Percentiles rank a stretch among this genome's conserved stretches.
Evolutionary conservation across 768 basidiomycete genomes (phyloP).

Genomic region (Macrocybe gigantea): DNA sequence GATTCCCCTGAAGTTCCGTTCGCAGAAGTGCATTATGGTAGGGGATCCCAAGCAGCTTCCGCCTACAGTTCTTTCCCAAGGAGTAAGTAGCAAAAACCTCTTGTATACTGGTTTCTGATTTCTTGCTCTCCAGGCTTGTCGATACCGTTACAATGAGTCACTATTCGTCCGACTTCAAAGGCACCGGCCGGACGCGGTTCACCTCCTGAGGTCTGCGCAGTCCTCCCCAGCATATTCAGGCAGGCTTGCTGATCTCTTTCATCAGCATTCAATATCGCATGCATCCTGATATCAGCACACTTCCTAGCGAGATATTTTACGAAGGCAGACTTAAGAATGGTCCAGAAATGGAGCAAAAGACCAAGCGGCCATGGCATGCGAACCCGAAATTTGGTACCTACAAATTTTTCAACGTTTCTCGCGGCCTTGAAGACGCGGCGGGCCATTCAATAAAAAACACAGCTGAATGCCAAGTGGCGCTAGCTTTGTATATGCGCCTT

Average conservation of each 20-base stretch:
- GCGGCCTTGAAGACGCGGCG: slow-evolving; percentile 62
- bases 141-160: slow-evolving; percentile 80
- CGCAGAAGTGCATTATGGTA: slow-evolving; percentile 84
- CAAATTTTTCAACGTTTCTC: slow-evolving; percentile 78
- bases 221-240: neutral
- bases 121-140: slow-evolving; percentile 44
- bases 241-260: neutral
- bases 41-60: slow-evolving; percentile 97
- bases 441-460: slow-evolving; percentile 70
- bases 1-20: slow-evolving; percentile 89
- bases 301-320: slow-evolving; percentile 91
- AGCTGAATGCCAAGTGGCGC: slow-evolving; percentile 68
- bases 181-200: slow-evolving; percentile 74
- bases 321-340: slow-evolving; percentile 76
- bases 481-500: slow-evolving; percentile 71
- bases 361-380: slow-evolving; percentile 80
- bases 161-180: slow-evolving; percentile 90
- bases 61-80: slow-evolving; percentile 63
- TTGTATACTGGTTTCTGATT: neutral
- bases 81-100: slow-evolving; percentile 20
- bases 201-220: slow-evolving; percentile 71
- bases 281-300: slow-evolving; percentile 91
- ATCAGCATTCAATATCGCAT: slow-evolving; percentile 97
- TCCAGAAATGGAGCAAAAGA: slow-evolving; percentile 81
- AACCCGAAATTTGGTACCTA: slow-evolving; percentile 78